Percentiles rank a stretch among this genome's conserved stretches.
phyloP scores from a whole-genome alignment of 352 stramenopile genomes.

The Globisporangium spinosum region DNA sequence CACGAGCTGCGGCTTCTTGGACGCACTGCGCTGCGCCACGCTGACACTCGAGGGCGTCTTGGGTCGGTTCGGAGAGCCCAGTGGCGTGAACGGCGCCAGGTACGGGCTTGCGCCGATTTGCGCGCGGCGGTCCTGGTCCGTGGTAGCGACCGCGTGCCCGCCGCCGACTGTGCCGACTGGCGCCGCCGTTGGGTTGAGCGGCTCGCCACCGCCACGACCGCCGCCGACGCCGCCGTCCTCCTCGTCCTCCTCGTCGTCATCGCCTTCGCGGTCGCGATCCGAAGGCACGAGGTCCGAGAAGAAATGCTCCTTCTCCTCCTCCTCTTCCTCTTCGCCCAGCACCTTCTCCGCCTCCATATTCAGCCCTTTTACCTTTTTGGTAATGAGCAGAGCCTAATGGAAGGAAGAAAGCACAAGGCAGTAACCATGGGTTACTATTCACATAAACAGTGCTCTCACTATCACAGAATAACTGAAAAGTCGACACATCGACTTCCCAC shows the following conservation, averaged over 20 bases:
- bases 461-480: too few species aligned
- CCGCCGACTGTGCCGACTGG: not conserved
- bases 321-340: slow-evolving; percentile 25
- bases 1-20: slow-evolving; percentile 53
- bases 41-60: slow-evolving; percentile 51
- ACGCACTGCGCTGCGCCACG: slow-evolving; percentile 16
- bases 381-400: not conserved
- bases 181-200: slow-evolving; percentile 5
- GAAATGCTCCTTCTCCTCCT: slow-evolving; percentile 35
- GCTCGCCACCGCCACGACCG: slow-evolving; percentile 1
- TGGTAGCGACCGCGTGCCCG: slow-evolving; percentile 15
- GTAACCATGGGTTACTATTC: too few species aligned
- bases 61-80: slow-evolving; percentile 46
- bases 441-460: too few species aligned
- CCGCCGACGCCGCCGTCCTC: slow-evolving; percentile 16
- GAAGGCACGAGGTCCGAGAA: slow-evolving; percentile 24
- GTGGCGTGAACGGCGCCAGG: slow-evolving; percentile 61
- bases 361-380: not conserved
- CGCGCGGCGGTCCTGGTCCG: slow-evolving; percentile 49
- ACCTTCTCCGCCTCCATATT: slow-evolving; percentile 28
- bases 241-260: slow-evolving; percentile 20
- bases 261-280: slow-evolving; percentile 8
- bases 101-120: slow-evolving; percentile 65
- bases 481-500: too few species aligned
- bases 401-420: not conserved